These are phyloP conservation scores for Oryza glaberrima DNA, from an alignment of 176 grass and related monocot species.

Conservation along the genomic window DNA sequence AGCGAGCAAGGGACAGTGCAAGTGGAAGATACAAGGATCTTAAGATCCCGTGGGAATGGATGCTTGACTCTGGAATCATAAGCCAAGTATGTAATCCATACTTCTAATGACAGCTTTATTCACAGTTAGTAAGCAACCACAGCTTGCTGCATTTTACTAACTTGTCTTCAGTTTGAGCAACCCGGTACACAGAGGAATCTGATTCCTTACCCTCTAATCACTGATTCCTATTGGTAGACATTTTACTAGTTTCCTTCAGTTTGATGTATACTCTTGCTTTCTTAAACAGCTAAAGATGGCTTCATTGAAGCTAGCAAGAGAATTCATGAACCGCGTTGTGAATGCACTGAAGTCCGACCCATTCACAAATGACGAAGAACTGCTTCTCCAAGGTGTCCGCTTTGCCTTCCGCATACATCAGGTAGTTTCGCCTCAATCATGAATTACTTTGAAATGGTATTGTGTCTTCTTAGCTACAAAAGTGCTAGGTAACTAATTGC, in stretches of 20 bases:
- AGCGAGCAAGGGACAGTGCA: constrained; percentile 78
- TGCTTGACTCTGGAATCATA: constrained; percentile 89
- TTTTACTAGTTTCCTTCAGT: too few relatives aligned
- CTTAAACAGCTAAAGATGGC: constrained; percentile 77
- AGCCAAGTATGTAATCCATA: constrained; percentile 62
- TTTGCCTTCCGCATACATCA: constrained; percentile 96
- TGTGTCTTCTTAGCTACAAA: constrained; percentile 21
- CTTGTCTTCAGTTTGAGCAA: constrained; percentile 18
- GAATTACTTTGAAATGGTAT: constrained; percentile 29
- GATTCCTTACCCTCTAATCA: neutral
- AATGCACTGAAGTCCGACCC: constrained; percentile 67
- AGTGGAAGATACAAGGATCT: constrained; percentile 83
- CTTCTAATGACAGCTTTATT: constrained; percentile 22
- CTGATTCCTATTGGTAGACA: constrained; percentile 21
- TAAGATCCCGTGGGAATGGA: constrained; percentile 97
- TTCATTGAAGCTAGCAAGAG: constrained; percentile 89
- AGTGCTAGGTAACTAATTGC: constrained; percentile 32
- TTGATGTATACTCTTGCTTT: constrained; percentile 22
- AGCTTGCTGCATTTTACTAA: constrained; percentile 14
- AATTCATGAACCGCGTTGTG: constrained; percentile 85
- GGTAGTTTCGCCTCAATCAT: constrained; percentile 45
- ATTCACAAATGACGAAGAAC: constrained; percentile 84
- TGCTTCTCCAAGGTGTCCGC: constrained; percentile 75
- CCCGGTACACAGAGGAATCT: constrained; percentile 5
- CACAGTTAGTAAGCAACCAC: constrained; percentile 14